These are phyloP conservation scores for Pythium pectinolyticum DNA, from an alignment of 352 stramenopile genomes.

Conservation along the genomic window DNA sequence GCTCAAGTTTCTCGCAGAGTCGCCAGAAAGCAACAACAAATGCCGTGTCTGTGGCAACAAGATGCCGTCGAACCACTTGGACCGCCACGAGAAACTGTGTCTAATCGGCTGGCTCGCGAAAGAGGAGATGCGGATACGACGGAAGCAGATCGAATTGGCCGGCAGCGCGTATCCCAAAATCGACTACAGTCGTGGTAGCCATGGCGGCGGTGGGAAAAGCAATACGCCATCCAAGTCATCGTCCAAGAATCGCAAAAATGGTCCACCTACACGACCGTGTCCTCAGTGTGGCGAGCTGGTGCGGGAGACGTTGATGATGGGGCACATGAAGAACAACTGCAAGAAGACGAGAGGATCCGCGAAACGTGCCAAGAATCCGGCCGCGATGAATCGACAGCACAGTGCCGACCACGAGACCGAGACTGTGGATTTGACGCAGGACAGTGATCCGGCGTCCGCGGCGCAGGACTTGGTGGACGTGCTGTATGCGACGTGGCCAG, in stretches of 20 bases:
- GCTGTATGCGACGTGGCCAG: slow-evolving; percentile 81
- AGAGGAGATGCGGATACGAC: slow-evolving; percentile 40
- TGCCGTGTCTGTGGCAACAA: slow-evolving; percentile 66
- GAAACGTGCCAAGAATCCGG: slow-evolving; percentile 34
- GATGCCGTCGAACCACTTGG: slow-evolving; percentile 36
- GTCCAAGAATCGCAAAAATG: slow-evolving; percentile 37
- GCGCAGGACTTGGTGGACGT: slow-evolving; percentile 59
- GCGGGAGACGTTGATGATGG: slow-evolving; percentile 65
- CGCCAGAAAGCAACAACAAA: slow-evolving; percentile 36
- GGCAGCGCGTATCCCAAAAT: slow-evolving; percentile 42
- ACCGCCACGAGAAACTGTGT: slow-evolving; percentile 62
- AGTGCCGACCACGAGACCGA: slow-evolving; percentile 21
- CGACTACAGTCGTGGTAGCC: slow-evolving; percentile 32
- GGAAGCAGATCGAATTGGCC: slow-evolving; percentile 37
- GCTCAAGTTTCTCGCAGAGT: slow-evolving; percentile 26
- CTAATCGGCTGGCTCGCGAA: slow-evolving; percentile 56
- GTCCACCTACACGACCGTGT: slow-evolving; percentile 43
- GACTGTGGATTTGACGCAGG: slow-evolving; percentile 26
- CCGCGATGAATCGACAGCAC: slow-evolving; percentile 38
- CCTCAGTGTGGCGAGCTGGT: slow-evolving; percentile 66
- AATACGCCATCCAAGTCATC: background rate
- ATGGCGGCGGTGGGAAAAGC: slow-evolving; percentile 12
- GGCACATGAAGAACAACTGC: slow-evolving; percentile 64
- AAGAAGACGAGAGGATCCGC: slow-evolving; percentile 20
- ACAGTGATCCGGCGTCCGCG: slow-evolving; percentile 26